phyloP scores from a whole-genome alignment of 1,284 basidiomycete species.

The Afroboletus lepidellus region DNA sequence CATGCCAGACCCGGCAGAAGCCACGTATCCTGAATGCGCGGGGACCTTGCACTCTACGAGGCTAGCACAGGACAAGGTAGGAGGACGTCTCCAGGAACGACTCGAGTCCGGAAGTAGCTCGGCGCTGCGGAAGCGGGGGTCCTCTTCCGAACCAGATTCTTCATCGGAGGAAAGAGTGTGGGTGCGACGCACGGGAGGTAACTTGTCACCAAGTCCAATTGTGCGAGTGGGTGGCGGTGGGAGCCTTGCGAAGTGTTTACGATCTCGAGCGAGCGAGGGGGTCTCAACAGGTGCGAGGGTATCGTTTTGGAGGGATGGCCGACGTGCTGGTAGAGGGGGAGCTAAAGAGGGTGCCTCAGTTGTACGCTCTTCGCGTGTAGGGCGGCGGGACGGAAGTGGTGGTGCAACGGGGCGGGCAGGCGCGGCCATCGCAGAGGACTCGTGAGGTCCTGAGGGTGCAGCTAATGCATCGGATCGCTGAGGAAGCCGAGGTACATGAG shows the following conservation, averaged over 20 bases:
- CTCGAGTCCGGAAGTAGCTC: slow-evolving; percentile 82
- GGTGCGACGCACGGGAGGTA: slow-evolving; percentile 58
- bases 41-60: slow-evolving; percentile 51
- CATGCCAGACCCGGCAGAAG: slow-evolving; percentile 60
- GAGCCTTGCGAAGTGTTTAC: slow-evolving; percentile 47
- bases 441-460: background rate
- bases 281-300: slow-evolving; percentile 5
- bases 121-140: slow-evolving; percentile 36
- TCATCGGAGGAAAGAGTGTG: slow-evolving; percentile 52
- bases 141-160: slow-evolving; percentile 53
- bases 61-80: slow-evolving; percentile 45
- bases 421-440: slow-evolving; percentile 2
- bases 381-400: slow-evolving; percentile 27
- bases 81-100: slow-evolving; percentile 78
- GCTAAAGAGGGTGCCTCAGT: slow-evolving; percentile 11
- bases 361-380: slow-evolving; percentile 7
- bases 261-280: slow-evolving; percentile 33
- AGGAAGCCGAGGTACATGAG: slow-evolving; percentile 20
- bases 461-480: slow-evolving; percentile 11
- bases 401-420: slow-evolving; percentile 21
- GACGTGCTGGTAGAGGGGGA: slow-evolving; percentile 30
- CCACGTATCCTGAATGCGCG: slow-evolving; percentile 53
- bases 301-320: background rate
- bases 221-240: slow-evolving; percentile 72
- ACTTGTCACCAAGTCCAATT: slow-evolving; percentile 64